Evolutionary conservation across 768 basidiomycete genomes (phyloP).

Genomic region (Mycena rebaudengoi): DNA sequence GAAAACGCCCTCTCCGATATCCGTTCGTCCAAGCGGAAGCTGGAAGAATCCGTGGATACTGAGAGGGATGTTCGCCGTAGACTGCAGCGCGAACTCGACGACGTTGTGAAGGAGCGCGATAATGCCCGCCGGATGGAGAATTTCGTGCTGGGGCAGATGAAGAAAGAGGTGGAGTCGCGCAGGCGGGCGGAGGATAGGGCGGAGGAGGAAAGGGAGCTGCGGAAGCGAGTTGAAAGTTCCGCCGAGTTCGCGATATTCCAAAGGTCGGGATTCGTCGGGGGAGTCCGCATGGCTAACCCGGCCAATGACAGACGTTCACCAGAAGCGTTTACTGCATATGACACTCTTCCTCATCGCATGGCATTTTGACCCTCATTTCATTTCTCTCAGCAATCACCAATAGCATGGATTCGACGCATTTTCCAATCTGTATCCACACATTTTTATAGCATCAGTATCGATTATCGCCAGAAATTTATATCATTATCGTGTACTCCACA

Average conservation of each 20-base stretch:
- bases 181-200: conserved; percentile 70
- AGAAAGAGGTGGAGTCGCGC: conserved; percentile 64
- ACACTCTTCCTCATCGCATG: conserved; percentile 16
- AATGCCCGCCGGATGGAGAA: conserved; percentile 39
- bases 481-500: conserved; percentile 16
- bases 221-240: conserved; percentile 25
- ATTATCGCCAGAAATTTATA: too few species aligned
- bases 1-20: conserved; percentile 39
- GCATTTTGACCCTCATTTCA: conserved; percentile 19
- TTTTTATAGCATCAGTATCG: background rate
- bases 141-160: conserved; percentile 35
- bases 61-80: conserved; percentile 48
- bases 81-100: conserved; percentile 43
- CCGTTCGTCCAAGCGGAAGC: conserved; percentile 50
- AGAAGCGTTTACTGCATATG: conserved; percentile 19
- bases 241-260: conserved; percentile 10
- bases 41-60: conserved; percentile 48
- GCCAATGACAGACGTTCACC: background rate
- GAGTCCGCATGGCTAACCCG: conserved; percentile 7
- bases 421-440: conserved; percentile 21
- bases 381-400: conserved; percentile 6
- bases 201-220: conserved; percentile 43
- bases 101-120: conserved; percentile 42
- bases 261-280: background rate
- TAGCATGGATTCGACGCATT: conserved; percentile 21